phyloP scores from a whole-genome alignment of 257 asterid genomes.

The Petunia secreta region DNA sequence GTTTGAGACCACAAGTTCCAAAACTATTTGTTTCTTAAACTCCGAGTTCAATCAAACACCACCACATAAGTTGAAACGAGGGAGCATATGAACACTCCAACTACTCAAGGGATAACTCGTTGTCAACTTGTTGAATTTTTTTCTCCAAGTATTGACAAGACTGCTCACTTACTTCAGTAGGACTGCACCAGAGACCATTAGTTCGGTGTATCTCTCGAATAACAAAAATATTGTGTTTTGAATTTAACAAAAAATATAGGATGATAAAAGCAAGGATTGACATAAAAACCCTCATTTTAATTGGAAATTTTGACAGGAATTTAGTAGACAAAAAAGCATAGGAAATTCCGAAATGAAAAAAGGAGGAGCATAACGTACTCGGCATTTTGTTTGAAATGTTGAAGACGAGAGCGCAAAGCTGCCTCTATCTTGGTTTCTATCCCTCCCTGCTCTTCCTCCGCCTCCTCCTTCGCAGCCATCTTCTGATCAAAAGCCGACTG shows the following conservation, averaged over 20 bases:
- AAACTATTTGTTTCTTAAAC: too few species aligned
- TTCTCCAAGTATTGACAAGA: not conserved
- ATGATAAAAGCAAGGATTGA: not conserved
- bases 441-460: slow-evolving; percentile 40
- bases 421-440: slow-evolving; percentile 50
- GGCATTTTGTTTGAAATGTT: slow-evolving; percentile 70
- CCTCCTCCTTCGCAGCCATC: slow-evolving; percentile 36
- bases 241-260: not conserved
- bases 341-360: not conserved
- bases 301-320: not conserved
- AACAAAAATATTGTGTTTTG: not conserved
- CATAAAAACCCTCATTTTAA: not conserved
- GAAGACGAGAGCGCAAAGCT: slow-evolving; percentile 63
- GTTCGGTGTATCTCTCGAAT: not conserved
- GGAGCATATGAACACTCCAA: not conserved
- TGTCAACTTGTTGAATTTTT: not conserved
- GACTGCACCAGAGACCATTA: not conserved
- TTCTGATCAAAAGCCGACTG: not conserved
- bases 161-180: slow-evolving; percentile 3
- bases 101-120: slow-evolving; percentile 20
- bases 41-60: too few species aligned
- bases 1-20: too few species aligned
- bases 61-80: too few species aligned
- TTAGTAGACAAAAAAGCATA: not conserved
- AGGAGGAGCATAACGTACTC: slow-evolving; percentile 38